Percentiles rank a stretch among this genome's conserved stretches.
These are phyloP conservation scores for Rhododendron henanense DNA, from an alignment of 148 eudicot species.

Conservation along the genomic window DNA sequence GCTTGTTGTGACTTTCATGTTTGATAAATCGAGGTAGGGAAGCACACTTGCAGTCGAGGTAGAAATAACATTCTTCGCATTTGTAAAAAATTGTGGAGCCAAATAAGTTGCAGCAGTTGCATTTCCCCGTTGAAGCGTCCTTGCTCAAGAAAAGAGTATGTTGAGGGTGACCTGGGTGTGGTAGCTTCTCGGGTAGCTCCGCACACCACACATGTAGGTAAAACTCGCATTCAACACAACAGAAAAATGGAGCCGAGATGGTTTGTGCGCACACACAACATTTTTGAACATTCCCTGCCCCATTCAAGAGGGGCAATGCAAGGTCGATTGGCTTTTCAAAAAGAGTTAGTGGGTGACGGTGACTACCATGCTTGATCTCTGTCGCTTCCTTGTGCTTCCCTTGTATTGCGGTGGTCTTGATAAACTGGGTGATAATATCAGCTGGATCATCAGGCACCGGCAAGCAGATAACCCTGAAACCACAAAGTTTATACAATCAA, in stretches of 20 bases:
- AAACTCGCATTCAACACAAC: not conserved
- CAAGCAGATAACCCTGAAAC: not conserved
- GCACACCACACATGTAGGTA: not conserved
- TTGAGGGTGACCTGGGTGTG: not conserved
- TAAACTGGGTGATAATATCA: not conserved
- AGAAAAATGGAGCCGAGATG: not conserved
- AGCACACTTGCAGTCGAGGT: not conserved
- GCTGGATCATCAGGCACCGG: not conserved
- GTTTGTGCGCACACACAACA: not conserved
- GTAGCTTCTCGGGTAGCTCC: not conserved
- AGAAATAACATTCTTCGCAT: not conserved
- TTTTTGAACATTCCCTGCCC: not conserved
- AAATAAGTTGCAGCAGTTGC: not conserved
- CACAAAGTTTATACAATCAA: not conserved
- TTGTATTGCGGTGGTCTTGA: not conserved
- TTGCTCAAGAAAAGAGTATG: not conserved
- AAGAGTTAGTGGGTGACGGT: not conserved
- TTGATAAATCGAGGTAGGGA: not conserved
- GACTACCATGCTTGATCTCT: not conserved
- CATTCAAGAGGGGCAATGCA: not conserved
- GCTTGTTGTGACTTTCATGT: not conserved
- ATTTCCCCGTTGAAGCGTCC: accelerated
- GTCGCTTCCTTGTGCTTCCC: not conserved
- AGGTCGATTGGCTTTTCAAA: not conserved
- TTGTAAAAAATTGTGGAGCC: not conserved